Conservation (phyloP, 2,329 filamentous ascomycete genomes). For the Paraphaeosphaeria sporulosa region DNA sequence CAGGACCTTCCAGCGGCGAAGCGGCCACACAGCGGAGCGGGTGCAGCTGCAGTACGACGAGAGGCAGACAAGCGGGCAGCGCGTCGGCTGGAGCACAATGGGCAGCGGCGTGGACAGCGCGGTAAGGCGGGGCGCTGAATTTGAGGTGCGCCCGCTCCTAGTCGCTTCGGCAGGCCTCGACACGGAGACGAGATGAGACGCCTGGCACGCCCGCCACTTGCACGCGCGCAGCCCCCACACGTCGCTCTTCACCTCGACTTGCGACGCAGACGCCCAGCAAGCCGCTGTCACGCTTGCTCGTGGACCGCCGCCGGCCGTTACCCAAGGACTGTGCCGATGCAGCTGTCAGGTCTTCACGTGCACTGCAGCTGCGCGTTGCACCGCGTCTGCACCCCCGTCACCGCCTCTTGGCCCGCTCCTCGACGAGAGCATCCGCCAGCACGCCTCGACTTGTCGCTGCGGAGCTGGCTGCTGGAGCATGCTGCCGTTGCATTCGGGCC, state of each 20-base stretch:
- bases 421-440: not conserved
- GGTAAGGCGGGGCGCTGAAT: constrained; percentile 10
- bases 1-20: constrained; percentile 20
- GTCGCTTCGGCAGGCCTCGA: constrained; percentile 1
- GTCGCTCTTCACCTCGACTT: constrained; percentile 7
- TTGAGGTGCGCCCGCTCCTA: constrained; percentile 4
- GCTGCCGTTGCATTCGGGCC: not conserved
- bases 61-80: constrained; percentile 18
- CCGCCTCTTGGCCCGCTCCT: not conserved
- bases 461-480: too few species aligned
- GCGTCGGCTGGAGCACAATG: constrained; percentile 15
- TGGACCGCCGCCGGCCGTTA: not conserved
- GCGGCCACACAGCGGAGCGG: constrained; percentile 28
- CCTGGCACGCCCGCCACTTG: not conserved
- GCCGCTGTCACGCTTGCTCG: too few species aligned
- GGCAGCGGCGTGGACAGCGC: constrained; percentile 15
- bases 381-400: constrained; percentile 7
- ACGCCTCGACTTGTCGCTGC: not conserved
- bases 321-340: not conserved
- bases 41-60: constrained; percentile 38
- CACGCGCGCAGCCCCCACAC: not conserved
- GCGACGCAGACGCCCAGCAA: too few species aligned
- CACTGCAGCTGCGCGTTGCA: constrained; percentile 8
- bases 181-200: too few species aligned
- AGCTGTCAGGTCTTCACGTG: constrained; percentile 8